These are phyloP conservation scores for Fusarium keratoplasticum DNA, from an alignment of 2,329 filamentous ascomycete species.

Conservation along the genomic window DNA sequence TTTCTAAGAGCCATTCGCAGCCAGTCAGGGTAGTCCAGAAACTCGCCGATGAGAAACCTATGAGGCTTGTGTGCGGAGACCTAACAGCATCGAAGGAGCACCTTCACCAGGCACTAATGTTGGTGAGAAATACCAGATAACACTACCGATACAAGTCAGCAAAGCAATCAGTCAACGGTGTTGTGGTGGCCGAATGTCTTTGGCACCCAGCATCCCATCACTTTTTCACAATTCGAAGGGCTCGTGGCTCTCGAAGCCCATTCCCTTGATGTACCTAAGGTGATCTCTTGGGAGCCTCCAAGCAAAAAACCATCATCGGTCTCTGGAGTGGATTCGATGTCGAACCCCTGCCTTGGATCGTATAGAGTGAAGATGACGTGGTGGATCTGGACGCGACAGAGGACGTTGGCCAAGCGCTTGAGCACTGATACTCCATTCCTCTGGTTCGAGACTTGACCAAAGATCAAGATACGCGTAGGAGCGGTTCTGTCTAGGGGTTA, in stretches of 20 bases:
- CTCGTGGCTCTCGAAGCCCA: not conserved
- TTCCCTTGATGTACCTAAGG: not conserved
- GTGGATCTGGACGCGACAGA: not conserved
- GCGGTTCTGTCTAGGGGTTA: not conserved
- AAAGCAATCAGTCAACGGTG: not conserved
- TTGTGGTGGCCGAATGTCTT: not conserved
- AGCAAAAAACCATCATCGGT: not conserved
- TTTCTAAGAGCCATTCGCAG: not conserved
- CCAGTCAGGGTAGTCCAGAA: too few relatives aligned
- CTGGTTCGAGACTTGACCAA: not conserved
- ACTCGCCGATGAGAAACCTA: too few relatives aligned
- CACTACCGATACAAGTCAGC: not conserved
- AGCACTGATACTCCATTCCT: not conserved
- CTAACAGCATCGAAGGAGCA: too few relatives aligned
- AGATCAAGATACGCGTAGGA: not conserved
- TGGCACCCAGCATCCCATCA: not conserved
- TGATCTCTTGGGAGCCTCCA: not conserved
- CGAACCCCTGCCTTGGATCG: not conserved
- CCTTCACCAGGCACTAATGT: not conserved
- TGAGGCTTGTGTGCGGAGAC: too few relatives aligned
- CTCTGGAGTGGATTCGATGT: not conserved
- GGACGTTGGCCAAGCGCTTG: not conserved
- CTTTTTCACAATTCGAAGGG: not conserved
- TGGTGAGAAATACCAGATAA: not conserved
- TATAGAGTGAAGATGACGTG: not conserved